These are phyloP conservation scores for Phytophthora aleatoria DNA, from an alignment of 352 stramenopile genomes.

Conservation along the genomic window DNA sequence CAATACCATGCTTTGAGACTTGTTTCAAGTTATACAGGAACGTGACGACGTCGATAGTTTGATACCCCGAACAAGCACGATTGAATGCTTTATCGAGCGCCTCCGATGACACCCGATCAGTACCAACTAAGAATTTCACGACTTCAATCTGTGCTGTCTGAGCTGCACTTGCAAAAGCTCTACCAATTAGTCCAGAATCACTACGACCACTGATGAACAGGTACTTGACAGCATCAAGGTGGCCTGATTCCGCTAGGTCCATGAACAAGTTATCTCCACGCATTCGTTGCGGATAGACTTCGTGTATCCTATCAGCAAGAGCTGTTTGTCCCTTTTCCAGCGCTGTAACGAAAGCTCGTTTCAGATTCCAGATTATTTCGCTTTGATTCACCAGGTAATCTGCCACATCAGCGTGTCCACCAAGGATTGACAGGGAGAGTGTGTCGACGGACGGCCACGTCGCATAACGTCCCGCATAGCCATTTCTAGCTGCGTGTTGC, in stretches of 20 bases:
- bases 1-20: neutral
- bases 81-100: constrained; percentile 2
- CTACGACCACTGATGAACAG: neutral
- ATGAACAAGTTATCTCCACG: neutral
- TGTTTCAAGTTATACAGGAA: constrained; percentile 5
- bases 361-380: neutral
- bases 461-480: neutral
- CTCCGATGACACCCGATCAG: neutral
- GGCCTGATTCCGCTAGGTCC: neutral
- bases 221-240: constrained; percentile 1
- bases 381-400: neutral
- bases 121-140: neutral
- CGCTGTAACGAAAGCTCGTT: neutral
- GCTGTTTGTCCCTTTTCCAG: constrained; percentile 1
- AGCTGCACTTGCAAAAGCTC: neutral
- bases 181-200: neutral
- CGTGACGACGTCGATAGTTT: neutral
- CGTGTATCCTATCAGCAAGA: constrained; percentile 1
- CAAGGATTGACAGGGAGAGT: neutral
- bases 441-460: neutral
- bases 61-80: neutral
- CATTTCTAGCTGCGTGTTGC: neutral
- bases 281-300: neutral
- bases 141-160: neutral
- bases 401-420: neutral